phyloP scores from a whole-genome alignment of 495 filamentous ascomycete genomes.

The Trichoderma gamsii region DNA sequence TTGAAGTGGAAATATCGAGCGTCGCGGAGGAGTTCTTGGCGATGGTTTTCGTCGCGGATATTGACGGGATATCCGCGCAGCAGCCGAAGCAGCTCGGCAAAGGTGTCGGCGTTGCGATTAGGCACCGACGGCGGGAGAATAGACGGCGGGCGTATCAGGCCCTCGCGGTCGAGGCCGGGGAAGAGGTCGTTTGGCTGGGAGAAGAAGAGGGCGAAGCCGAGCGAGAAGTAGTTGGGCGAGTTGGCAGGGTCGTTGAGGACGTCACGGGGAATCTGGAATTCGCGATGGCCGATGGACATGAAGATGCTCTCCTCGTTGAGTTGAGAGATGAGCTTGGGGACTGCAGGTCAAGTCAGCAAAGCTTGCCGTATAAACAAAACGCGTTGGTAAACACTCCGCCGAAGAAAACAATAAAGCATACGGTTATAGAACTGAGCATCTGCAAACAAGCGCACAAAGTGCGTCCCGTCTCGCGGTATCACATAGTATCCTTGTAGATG shows the following conservation, averaged over 20 bases:
- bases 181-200: conserved; percentile 72
- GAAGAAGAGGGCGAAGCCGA: conserved; percentile 90
- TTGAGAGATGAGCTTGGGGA: conserved; percentile 84
- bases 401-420: conserved; percentile 33
- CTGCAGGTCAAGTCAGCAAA: conserved; percentile 32
- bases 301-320: conserved; percentile 93
- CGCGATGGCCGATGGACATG: conserved; percentile 75
- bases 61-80: conserved; percentile 81
- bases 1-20: conserved; percentile 91
- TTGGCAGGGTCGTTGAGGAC: conserved; percentile 81
- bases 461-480: conserved; percentile 68
- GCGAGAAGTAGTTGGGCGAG: conserved; percentile 89
- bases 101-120: conserved; percentile 70
- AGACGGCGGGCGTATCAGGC: conserved; percentile 82
- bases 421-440: conserved; percentile 93
- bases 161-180: conserved; percentile 72
- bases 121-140: conserved; percentile 78
- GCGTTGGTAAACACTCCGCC: background rate
- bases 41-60: conserved; percentile 72
- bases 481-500: conserved; percentile 95
- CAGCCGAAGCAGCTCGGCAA: conserved; percentile 76
- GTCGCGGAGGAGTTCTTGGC: conserved; percentile 72
- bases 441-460: conserved; percentile 88
- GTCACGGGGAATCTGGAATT: conserved; percentile 87
- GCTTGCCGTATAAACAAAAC: background rate